Evolutionary conservation across 2,329 filamentous ascomycete genomes (phyloP).

Genomic region (Tolypocladium sp.): DNA sequence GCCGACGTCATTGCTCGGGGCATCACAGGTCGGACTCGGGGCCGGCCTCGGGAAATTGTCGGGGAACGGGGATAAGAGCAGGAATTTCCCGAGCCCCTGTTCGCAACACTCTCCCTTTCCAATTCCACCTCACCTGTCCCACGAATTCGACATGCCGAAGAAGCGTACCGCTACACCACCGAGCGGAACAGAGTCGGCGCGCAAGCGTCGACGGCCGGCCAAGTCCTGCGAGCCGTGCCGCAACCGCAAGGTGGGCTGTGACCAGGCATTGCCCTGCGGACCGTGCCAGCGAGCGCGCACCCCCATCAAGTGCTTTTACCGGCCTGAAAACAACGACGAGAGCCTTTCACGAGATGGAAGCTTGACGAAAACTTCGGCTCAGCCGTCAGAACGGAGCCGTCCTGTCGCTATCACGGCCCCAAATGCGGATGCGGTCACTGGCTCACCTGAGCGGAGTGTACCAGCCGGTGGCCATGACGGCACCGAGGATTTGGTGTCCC

Average conservation of each 20-base stretch:
- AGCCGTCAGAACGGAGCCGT: not conserved
- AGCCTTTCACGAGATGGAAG: not conserved
- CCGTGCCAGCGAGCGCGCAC: not conserved
- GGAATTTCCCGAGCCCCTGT: not conserved
- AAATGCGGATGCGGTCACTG: not conserved
- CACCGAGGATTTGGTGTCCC: not conserved
- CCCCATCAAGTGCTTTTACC: not conserved
- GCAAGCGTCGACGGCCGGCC: slow-evolving; percentile 1
- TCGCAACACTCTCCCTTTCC: not conserved
- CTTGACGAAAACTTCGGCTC: not conserved
- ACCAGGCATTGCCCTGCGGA: not conserved
- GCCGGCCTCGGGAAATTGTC: not conserved
- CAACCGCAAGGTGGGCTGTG: slow-evolving; percentile 1
- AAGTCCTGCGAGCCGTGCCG: slow-evolving; percentile 1
- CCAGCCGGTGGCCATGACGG: not conserved
- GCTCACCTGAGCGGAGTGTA: not conserved
- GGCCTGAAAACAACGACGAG: not conserved
- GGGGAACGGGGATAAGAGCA: not conserved
- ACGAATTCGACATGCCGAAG: not conserved
- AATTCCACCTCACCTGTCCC: not conserved
- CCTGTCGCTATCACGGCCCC: not conserved
- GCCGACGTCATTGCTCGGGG: not conserved
- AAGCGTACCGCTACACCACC: not conserved
- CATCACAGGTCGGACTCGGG: not conserved
- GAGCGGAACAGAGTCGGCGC: not conserved